Conservation (phyloP, 1,139 yeast genomes). For the Pneumocystis jirovecii region DNA sequence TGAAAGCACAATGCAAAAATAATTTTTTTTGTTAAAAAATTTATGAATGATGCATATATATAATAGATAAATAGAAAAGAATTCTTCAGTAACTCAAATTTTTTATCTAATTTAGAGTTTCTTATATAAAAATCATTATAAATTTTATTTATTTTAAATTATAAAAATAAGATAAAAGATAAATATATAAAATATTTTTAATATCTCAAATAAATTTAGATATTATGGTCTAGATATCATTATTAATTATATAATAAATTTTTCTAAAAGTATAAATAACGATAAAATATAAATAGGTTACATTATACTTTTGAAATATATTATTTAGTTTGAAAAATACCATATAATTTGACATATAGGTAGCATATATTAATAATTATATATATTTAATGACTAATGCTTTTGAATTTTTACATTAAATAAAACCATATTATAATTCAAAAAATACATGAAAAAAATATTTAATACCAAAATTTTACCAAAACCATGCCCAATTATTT, state of each 20-base stretch:
- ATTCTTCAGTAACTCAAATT: too few species aligned
- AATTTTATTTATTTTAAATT: too few species aligned
- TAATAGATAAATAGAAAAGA: neutral
- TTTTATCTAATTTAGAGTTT: too few species aligned
- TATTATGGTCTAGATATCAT: neutral
- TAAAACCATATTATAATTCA: neutral
- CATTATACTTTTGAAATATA: too few species aligned
- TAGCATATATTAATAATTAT: neutral
- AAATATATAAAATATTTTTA: constrained; percentile 5
- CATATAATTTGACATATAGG: neutral
- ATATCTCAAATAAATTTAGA: neutral
- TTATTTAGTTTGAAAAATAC: neutral
- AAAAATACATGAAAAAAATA: neutral
- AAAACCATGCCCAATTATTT: neutral
- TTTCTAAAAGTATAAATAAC: too few species aligned
- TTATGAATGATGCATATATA: too few species aligned
- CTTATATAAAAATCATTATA: too few species aligned
- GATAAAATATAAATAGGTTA: neutral
- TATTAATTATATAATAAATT: neutral
- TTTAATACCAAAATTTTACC: neutral
- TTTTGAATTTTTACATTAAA: neutral
- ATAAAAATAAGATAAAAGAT: too few species aligned
- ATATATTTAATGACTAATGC: neutral
- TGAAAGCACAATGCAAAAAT: too few species aligned
- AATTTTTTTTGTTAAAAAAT: too few species aligned